phyloP scores from a whole-genome alignment of 1,139 yeast species.

The Candida pseudocylindracea region DNA sequence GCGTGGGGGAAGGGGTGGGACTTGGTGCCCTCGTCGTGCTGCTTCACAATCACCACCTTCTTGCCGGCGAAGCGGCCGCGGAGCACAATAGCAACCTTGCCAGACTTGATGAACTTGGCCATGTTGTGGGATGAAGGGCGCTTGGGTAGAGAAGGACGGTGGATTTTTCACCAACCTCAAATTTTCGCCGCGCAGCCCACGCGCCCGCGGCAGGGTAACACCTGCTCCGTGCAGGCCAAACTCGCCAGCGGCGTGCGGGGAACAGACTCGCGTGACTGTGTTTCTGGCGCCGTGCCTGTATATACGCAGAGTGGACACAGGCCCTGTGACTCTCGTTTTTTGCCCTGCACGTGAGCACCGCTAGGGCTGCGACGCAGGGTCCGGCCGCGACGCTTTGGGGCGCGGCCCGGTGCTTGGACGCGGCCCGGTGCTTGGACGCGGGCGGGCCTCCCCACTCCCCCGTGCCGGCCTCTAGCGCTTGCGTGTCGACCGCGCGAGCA shows the following conservation, averaged over 20 bases:
- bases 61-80: slow-evolving; percentile 99
- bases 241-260: background rate
- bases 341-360: too few relatives aligned
- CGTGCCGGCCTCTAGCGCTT: too few relatives aligned
- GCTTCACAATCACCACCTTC: slow-evolving; percentile 98
- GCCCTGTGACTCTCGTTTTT: too few relatives aligned
- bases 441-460: too few relatives aligned
- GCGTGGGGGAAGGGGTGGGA: slow-evolving; percentile 99
- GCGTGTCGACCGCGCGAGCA: too few relatives aligned
- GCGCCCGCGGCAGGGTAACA: background rate
- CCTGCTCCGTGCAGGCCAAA: background rate
- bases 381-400: too few relatives aligned
- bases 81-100: slow-evolving; percentile 64
- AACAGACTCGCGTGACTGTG: background rate
- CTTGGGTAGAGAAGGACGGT: background rate
- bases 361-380: too few relatives aligned
- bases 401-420: too few relatives aligned
- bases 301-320: too few relatives aligned
- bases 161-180: too few relatives aligned
- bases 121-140: background rate
- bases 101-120: slow-evolving; percentile 1
- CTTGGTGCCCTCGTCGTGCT: slow-evolving; percentile 98
- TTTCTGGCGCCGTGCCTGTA: background rate
- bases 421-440: too few relatives aligned
- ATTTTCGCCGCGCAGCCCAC: background rate